Evolutionary conservation across 75 land plant species (phyloP).

Genomic region (Isoetes taiwanensis): DNA sequence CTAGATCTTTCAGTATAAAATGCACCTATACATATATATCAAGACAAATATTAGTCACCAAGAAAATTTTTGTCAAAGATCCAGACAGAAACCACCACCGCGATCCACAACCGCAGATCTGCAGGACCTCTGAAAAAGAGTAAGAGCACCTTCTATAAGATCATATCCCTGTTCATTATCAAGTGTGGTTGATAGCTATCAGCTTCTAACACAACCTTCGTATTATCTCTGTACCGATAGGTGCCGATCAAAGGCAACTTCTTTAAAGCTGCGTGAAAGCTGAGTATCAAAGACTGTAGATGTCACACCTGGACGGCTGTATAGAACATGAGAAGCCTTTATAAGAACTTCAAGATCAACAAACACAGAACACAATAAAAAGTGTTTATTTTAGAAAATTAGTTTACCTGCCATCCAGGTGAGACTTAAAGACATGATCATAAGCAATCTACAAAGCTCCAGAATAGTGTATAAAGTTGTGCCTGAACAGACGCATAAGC

Average conservation of each 20-base stretch:
- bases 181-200: slow-evolving; percentile 98
- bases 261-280: slow-evolving; percentile 82
- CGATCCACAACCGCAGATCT: slow-evolving; percentile 90
- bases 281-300: slow-evolving; percentile 85
- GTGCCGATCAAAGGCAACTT: slow-evolving; percentile 85
- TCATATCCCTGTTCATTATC: slow-evolving; percentile 95
- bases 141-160: slow-evolving; percentile 66
- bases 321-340: slow-evolving; percentile 14
- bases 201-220: slow-evolving; percentile 80
- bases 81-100: slow-evolving; percentile 90
- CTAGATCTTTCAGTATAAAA: slow-evolving; percentile 67
- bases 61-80: too few relatives aligned
- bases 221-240: slow-evolving; percentile 74
- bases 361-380: too few relatives aligned
- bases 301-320: slow-evolving; percentile 93
- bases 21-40: too few relatives aligned
- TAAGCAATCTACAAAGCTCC: slow-evolving; percentile 87
- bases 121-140: slow-evolving; percentile 73
- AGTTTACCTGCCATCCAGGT: slow-evolving; percentile 78
- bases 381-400: too few relatives aligned
- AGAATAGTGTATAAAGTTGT: slow-evolving; percentile 63
- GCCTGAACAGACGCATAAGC: too few relatives aligned
- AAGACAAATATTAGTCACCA: too few relatives aligned
- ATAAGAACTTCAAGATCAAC: too few relatives aligned
- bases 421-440: slow-evolving; percentile 77